phyloP scores from a whole-genome alignment of 169 alveolate genomes.

The Plasmodium billcollinsi region DNA sequence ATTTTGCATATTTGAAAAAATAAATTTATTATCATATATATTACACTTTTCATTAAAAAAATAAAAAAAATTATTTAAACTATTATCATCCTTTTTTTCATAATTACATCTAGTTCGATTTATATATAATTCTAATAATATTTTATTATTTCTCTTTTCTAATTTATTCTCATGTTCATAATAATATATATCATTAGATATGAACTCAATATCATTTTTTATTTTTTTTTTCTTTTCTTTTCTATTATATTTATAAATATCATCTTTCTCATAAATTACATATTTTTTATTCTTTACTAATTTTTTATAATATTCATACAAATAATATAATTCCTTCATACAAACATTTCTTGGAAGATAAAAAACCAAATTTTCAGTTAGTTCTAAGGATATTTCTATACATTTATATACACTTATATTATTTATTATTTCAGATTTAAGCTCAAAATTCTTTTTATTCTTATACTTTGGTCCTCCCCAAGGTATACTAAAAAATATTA shows the following conservation, averaged over 20 bases:
- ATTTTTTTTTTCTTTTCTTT: neutral
- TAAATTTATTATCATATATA: conserved; percentile 13
- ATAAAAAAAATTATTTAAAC: conserved; percentile 35
- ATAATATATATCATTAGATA: too few species aligned
- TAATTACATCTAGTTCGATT: conserved; percentile 32
- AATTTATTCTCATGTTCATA: too few species aligned
- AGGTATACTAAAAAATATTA: conserved; percentile 47
- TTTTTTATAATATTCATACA: conserved; percentile 8
- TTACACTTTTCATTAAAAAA: conserved; percentile 26
- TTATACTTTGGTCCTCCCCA: conserved; percentile 73
- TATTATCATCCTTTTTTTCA: conserved; percentile 1
- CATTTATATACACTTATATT: conserved; percentile 38
- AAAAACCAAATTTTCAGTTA: conserved; percentile 47
- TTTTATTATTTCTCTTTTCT: neutral
- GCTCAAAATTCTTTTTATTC: conserved; percentile 26
- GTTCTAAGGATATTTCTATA: conserved; percentile 22
- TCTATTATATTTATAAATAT: neutral
- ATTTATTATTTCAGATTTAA: neutral
- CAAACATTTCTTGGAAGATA: conserved; percentile 63
- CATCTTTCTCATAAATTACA: too few species aligned
- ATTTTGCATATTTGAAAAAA: conserved; percentile 3
- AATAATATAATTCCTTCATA: conserved; percentile 35
- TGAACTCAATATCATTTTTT: neutral
- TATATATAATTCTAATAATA: conserved; percentile 42
- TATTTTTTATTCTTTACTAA: neutral